phyloP scores from a whole-genome alignment of 768 basidiomycete species.

The Lactifluus hygrophoroides region DNA sequence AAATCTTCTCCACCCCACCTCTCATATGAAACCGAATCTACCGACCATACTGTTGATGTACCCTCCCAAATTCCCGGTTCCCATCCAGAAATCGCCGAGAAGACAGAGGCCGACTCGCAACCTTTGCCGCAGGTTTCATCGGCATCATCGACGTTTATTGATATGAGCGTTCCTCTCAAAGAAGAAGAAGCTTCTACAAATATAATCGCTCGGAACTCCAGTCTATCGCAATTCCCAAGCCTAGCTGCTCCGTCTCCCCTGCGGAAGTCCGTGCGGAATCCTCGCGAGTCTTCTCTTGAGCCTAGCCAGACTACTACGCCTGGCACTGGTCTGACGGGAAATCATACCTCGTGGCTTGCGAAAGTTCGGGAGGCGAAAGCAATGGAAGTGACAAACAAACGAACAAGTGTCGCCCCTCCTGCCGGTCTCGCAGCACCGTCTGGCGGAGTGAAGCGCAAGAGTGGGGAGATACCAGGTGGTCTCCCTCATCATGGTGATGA shows the following conservation, averaged over 20 bases:
- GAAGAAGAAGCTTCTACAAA: constrained; percentile 22
- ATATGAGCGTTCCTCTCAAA: constrained; percentile 20
- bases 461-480: constrained; percentile 31
- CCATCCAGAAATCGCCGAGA: neutral
- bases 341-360: constrained; percentile 74
- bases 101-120: neutral
- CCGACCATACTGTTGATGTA: neutral
- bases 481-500: neutral
- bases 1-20: neutral
- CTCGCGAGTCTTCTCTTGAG: constrained; percentile 35
- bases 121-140: neutral
- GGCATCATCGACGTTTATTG: constrained; percentile 14
- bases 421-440: neutral
- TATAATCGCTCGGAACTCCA: constrained; percentile 32
- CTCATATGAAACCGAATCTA: neutral
- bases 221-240: constrained; percentile 43
- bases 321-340: constrained; percentile 37
- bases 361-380: constrained; percentile 67
- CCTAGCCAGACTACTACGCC: constrained; percentile 25
- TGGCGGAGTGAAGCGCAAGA: constrained; percentile 51
- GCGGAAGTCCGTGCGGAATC: constrained; percentile 53
- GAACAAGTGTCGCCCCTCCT: constrained; percentile 20
- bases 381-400: constrained; percentile 26
- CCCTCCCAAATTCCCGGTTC: neutral
- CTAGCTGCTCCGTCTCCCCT: constrained; percentile 62